Percentiles rank a stretch among this genome's conserved stretches.
Conservation (phyloP, 352 stramenopile genomes). For the Phytophthora capsici region DNA sequence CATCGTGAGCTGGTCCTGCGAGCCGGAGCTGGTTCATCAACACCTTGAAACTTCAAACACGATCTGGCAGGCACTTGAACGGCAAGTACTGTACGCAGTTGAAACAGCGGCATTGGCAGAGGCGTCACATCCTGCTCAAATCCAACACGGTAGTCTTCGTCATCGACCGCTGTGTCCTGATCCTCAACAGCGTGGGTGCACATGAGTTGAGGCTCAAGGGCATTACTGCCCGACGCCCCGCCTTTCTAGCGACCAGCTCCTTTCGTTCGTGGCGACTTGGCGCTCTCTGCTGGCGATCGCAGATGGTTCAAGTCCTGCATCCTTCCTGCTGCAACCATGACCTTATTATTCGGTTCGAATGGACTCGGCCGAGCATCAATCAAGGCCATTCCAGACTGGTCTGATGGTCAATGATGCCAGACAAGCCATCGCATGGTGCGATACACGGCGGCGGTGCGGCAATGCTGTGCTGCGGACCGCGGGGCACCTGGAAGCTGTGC, state of each 20-base stretch:
- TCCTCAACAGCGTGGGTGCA: conserved; percentile 24
- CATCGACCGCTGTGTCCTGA: conserved; percentile 21
- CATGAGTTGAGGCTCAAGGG: conserved; percentile 34
- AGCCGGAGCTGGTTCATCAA: conserved; percentile 17
- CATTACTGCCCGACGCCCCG: conserved; percentile 33
- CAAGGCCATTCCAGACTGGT: conserved; percentile 18
- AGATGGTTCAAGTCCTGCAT: conserved; percentile 5
- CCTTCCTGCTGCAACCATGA: conserved; percentile 1
- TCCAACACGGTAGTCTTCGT: conserved; percentile 32
- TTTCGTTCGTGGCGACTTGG: conserved; percentile 38
- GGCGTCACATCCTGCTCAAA: conserved; percentile 32
- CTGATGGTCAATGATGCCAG: conserved; percentile 12
- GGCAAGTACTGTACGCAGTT: conserved; percentile 24
- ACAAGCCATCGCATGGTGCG: conserved; percentile 10
- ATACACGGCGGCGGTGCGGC: conserved; percentile 18
- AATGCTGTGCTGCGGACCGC: conserved; percentile 25
- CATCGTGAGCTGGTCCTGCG: conserved; percentile 1
- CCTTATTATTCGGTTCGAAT: conserved; percentile 16
- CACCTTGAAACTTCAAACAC: conserved; percentile 32
- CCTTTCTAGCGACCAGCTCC: conserved; percentile 17
- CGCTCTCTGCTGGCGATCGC: conserved; percentile 25
- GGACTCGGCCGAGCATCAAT: conserved; percentile 12
- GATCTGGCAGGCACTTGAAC: conserved; percentile 23
- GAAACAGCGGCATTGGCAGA: conserved; percentile 10
- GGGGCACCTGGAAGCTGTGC: conserved; percentile 10